Conservation (phyloP, 1,284 basidiomycete species). For the Microbotryum saponariae region DNA sequence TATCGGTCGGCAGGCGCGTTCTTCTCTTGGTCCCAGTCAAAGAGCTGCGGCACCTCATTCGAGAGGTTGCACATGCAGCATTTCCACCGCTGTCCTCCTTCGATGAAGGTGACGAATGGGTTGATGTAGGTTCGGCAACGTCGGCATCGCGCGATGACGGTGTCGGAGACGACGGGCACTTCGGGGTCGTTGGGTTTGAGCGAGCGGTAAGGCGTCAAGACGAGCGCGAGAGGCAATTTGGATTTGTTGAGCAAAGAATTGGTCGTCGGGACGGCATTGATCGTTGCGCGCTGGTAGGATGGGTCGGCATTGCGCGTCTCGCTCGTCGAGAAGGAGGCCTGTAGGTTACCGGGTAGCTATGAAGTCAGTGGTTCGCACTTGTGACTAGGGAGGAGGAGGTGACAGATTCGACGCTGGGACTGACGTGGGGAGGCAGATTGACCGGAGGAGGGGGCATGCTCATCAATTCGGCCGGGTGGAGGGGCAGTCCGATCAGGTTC, state of each 20-base stretch:
- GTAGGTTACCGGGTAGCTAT: neutral
- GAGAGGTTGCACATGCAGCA: constrained; percentile 99
- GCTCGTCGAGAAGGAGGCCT: constrained; percentile 67
- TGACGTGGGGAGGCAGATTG: constrained; percentile 64
- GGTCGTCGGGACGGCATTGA: constrained; percentile 91
- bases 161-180: constrained; percentile 84
- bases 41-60: constrained; percentile 96
- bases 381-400: neutral
- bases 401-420: constrained; percentile 37
- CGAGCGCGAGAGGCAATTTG: constrained; percentile 83
- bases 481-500: constrained; percentile 80
- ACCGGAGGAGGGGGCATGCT: constrained; percentile 77
- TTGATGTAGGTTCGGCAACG: constrained; percentile 98
- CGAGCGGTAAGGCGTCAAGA: constrained; percentile 86
- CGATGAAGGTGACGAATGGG: constrained; percentile 96
- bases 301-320: constrained; percentile 77
- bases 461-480: constrained; percentile 72
- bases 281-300: constrained; percentile 85
- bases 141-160: constrained; percentile 92
- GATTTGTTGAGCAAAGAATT: constrained; percentile 82
- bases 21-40: constrained; percentile 92
- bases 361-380: neutral
- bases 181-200: constrained; percentile 48
- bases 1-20: constrained; percentile 95
- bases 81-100: constrained; percentile 97